These are phyloP conservation scores for Farysia itapuensis DNA, from an alignment of 1,284 basidiomycete species.

Conservation along the genomic window DNA sequence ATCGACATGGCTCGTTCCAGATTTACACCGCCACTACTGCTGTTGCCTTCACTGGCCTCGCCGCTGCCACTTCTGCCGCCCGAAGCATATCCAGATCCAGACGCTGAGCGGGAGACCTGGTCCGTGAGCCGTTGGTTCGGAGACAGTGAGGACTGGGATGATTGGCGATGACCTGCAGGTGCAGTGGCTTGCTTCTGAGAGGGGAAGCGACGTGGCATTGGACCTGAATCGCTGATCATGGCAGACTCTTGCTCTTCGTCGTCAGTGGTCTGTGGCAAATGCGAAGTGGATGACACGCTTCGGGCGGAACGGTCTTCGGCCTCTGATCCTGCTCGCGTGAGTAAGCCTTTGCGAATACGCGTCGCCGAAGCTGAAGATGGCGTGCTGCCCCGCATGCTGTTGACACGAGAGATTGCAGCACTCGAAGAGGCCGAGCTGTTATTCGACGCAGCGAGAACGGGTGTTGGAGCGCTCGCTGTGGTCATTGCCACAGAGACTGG, in stretches of 20 bases:
- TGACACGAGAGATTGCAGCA: constrained; percentile 24
- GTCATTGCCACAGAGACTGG: no score
- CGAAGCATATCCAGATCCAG: not conserved
- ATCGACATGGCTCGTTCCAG: constrained; percentile 54
- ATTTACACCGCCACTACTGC: constrained; percentile 19
- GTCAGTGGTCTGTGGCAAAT: constrained; percentile 26
- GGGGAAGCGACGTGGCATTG: constrained; percentile 40
- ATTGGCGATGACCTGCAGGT: constrained; percentile 6
- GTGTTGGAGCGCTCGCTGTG: constrained; percentile 24
- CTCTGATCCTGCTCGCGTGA: constrained; percentile 31
- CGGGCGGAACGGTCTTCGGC: constrained; percentile 24
- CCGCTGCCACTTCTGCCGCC: constrained; percentile 30
- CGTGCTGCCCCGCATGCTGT: constrained; percentile 24
- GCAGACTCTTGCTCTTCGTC: constrained; percentile 40
- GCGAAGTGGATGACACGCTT: constrained; percentile 7
- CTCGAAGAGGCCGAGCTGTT: constrained; percentile 11
- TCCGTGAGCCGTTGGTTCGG: no score
- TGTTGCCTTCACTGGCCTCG: constrained; percentile 30
- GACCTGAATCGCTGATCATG: constrained; percentile 39
- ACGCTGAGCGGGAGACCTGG: not conserved
- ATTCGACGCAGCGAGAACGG: constrained; percentile 1
- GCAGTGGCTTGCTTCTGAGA: constrained; percentile 8
- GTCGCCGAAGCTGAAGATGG: constrained; percentile 26
- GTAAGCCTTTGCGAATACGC: constrained; percentile 33
- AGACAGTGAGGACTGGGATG: constrained; percentile 23